phyloP scores from a whole-genome alignment of 2,329 filamentous ascomycete genomes.

The Fusarium buxicola region DNA sequence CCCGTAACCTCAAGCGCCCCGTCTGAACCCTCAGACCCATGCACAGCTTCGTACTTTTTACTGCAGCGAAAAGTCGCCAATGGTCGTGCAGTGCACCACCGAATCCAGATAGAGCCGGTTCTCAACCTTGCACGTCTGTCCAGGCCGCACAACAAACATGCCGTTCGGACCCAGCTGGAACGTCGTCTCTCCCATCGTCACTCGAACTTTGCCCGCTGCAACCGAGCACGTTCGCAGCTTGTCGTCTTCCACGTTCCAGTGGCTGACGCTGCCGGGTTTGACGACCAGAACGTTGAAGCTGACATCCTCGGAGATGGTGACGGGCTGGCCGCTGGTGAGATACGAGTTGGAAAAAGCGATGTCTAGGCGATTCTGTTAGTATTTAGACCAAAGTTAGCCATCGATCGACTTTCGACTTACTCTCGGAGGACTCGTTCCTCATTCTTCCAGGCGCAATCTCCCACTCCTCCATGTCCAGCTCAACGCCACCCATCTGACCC shows the following conservation, averaged over 20 bases:
- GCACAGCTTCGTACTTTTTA: not conserved
- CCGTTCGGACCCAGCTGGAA: conserved; percentile 59
- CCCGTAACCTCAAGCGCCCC: conserved; percentile 1
- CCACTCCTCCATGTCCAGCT: conserved; percentile 57
- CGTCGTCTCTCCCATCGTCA: conserved; percentile 52
- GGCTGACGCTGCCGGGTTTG: conserved; percentile 53
- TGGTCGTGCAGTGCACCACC: conserved; percentile 55
- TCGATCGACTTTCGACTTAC: conserved; percentile 53
- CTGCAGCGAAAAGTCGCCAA: conserved; percentile 41
- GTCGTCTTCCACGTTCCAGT: conserved; percentile 46
- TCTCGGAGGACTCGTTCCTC: conserved; percentile 48
- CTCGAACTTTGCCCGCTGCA: conserved; percentile 55
- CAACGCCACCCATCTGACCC: conserved; percentile 16
- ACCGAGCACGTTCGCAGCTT: conserved; percentile 56
- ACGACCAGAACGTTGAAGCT: conserved; percentile 56
- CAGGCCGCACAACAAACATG: conserved; percentile 57
- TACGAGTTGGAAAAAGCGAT: conserved; percentile 59
- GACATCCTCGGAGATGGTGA: conserved; percentile 53
- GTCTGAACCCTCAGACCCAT: not conserved
- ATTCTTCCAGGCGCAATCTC: conserved; percentile 59
- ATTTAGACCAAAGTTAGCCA: not conserved
- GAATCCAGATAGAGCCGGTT: conserved; percentile 60
- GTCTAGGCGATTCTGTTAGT: conserved; percentile 45
- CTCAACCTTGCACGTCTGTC: conserved; percentile 52
- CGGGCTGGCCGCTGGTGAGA: conserved; percentile 51